Evolutionary conservation across 1,139 yeast species (phyloP), one percentile per base, ranked within the genome.

Genomic region (Pichia sp.): DNA sequence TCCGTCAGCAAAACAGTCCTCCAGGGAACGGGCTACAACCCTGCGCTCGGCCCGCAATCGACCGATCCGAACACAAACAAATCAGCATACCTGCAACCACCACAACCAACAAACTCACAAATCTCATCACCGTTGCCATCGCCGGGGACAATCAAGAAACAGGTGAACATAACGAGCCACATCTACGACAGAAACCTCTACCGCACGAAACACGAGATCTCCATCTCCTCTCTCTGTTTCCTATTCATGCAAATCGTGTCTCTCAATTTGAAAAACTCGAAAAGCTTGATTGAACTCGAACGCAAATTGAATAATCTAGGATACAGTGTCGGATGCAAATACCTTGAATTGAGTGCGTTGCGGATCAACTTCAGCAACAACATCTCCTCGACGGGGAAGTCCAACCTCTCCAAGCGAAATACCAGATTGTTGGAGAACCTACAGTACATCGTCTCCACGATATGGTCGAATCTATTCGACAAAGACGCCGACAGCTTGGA

Each of bases 391-490:
- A 56, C 64, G 2, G 81, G 81, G 11, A 81, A 75, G 58, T 88
- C 93, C n/a, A 85, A 84, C 58, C 67, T 71, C 39, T 79, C 85
- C 27, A 81, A 80, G 57, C 72, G 99, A 58, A 95, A 88, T 58
- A 77, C 80, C 24, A 79, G 76, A 53, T 74, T 90, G 3, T 73
- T 93, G 22, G 96, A 90, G 43, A 77, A 89, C 19, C 69, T 93
- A 46, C 96, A 91, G 59, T 89, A 87, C 63, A 80, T 93, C 12
- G 93, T 89, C 58, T 81, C 91, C 0, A 75, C 81, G 0, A 75
- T 94, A 36, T 93, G 99, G 99, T 77, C 75, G 52, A 73, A 85
- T 15, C 67, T 91, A 19, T 93, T 93, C 68, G 96, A 93, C 11
- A 82, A 81, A 59, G 72, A 77, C 0, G 96, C 97, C 21, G 93